Conservation (phyloP, 2,329 filamentous ascomycete genomes). For the Stachybotrys echinatus region DNA sequence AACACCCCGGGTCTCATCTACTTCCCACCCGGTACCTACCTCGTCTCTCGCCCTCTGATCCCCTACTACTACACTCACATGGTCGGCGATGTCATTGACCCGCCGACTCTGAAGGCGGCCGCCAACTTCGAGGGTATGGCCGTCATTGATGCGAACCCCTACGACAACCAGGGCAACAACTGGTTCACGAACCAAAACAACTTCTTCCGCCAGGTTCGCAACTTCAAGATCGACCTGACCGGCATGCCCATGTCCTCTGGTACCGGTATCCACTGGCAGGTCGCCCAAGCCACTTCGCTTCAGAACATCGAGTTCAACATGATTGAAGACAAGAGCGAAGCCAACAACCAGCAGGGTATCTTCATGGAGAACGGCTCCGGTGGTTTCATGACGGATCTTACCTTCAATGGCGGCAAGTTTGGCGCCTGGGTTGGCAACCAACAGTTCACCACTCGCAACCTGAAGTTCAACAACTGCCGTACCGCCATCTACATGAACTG, state of each 20-base stretch:
- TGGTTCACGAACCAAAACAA: slow-evolving; percentile 80
- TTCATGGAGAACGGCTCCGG: slow-evolving; percentile 84
- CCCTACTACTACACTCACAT: slow-evolving; percentile 94
- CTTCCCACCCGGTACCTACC: slow-evolving; percentile 84
- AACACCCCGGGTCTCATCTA: slow-evolving; percentile 83
- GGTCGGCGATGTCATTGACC: slow-evolving; percentile 68
- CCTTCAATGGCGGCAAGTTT: slow-evolving; percentile 75
- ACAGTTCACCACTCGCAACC: slow-evolving; percentile 80
- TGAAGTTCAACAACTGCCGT: slow-evolving; percentile 76
- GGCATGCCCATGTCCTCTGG: slow-evolving; percentile 55
- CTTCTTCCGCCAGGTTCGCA: slow-evolving; percentile 79
- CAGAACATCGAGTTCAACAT: slow-evolving; percentile 82
- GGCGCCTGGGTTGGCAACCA: slow-evolving; percentile 80
- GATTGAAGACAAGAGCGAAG: slow-evolving; percentile 56
- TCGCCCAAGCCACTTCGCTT: slow-evolving; percentile 74
- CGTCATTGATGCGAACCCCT: slow-evolving; percentile 84
- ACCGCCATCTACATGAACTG: slow-evolving; percentile 87
- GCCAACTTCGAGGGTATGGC: slow-evolving; percentile 76
- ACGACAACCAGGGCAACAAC: slow-evolving; percentile 61
- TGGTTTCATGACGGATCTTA: slow-evolving; percentile 77
- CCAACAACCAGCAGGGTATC: slow-evolving; percentile 69
- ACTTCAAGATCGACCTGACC: slow-evolving; percentile 74
- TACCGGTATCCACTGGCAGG: slow-evolving; percentile 78
- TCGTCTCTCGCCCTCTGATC: slow-evolving; percentile 72
- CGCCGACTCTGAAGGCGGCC: slow-evolving; percentile 71